Conservation (phyloP, 108 stramenopile species). For the Poteriospumella lacustris region DNA sequence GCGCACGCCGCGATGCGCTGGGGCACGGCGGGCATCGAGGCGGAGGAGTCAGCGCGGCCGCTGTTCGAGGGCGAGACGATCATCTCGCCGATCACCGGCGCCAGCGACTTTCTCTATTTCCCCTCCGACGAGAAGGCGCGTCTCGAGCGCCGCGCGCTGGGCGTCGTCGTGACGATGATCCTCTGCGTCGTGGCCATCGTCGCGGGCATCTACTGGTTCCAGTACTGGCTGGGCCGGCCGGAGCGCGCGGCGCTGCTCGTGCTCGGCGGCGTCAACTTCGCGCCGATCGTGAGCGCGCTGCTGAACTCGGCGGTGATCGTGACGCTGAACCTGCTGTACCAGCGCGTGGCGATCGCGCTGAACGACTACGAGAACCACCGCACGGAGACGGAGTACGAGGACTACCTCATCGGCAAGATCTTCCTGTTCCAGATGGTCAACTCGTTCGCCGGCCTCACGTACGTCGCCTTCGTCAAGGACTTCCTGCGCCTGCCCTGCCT, state of each 20-base stretch:
- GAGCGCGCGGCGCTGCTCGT: not conserved
- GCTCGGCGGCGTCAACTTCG: not conserved
- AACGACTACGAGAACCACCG: constrained; percentile 20
- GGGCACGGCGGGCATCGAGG: constrained; percentile 49
- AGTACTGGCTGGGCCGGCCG: not conserved
- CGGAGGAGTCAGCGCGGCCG: constrained; percentile 40
- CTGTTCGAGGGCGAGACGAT: constrained; percentile 34
- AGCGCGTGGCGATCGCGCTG: constrained; percentile 25
- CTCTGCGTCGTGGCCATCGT: not conserved
- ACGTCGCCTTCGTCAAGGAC: constrained; percentile 70
- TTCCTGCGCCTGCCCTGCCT: not conserved
- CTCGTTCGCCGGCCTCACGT: constrained; percentile 88
- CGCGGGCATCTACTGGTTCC: not conserved
- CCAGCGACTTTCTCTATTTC: not conserved
- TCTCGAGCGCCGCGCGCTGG: not conserved
- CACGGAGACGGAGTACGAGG: constrained; percentile 13
- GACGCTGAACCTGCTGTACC: constrained; percentile 30
- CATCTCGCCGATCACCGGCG: not conserved
- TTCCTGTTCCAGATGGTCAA: constrained; percentile 73
- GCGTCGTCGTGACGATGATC: not conserved
- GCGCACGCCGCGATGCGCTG: constrained; percentile 37
- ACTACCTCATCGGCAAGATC: not conserved
- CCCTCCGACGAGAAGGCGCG: not conserved
- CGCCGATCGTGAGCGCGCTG: not conserved
- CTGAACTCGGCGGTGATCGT: not conserved